phyloP scores from a whole-genome alignment of 768 basidiomycete genomes.

The Hypholoma sublateritium region DNA sequence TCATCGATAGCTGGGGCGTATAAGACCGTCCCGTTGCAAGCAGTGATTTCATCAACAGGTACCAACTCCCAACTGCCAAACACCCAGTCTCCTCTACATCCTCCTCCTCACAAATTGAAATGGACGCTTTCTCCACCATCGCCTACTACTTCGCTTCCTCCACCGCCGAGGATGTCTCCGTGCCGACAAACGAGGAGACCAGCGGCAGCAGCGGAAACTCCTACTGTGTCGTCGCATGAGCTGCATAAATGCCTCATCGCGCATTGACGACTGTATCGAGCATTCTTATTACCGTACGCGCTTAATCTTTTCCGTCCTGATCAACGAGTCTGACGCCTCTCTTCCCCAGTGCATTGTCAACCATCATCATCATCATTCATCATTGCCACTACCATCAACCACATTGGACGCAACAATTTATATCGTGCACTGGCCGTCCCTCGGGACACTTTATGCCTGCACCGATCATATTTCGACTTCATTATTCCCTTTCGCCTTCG shows the following conservation, averaged over 20 bases:
- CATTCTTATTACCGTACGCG: conserved; percentile 19
- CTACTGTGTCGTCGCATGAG: conserved; percentile 27
- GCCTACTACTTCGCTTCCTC: conserved; percentile 18
- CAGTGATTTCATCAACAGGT: neutral
- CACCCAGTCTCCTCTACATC: conserved; percentile 6
- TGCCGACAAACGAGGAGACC: conserved; percentile 19
- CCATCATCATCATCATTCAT: neutral
- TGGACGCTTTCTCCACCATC: conserved; percentile 28
- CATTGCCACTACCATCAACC: neutral
- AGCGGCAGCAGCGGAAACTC: conserved; percentile 12
- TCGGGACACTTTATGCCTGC: neutral
- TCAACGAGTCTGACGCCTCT: neutral
- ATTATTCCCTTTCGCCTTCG: neutral
- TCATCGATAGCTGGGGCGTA: neutral
- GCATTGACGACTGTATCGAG: conserved; percentile 16
- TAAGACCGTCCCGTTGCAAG: neutral
- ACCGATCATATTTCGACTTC: neutral
- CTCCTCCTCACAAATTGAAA: conserved; percentile 6
- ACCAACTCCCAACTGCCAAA: conserved; percentile 1
- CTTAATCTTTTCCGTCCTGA: neutral
- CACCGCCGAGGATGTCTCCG: conserved; percentile 15
- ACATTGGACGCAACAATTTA: neutral
- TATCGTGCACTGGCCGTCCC: neutral
- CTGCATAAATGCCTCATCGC: conserved; percentile 10
- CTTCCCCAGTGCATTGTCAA: conserved; percentile 1